These are phyloP conservation scores for Neophaeococcomyces mojaviensis DNA, from an alignment of 2,329 filamentous ascomycete genomes.

Conservation along the genomic window DNA sequence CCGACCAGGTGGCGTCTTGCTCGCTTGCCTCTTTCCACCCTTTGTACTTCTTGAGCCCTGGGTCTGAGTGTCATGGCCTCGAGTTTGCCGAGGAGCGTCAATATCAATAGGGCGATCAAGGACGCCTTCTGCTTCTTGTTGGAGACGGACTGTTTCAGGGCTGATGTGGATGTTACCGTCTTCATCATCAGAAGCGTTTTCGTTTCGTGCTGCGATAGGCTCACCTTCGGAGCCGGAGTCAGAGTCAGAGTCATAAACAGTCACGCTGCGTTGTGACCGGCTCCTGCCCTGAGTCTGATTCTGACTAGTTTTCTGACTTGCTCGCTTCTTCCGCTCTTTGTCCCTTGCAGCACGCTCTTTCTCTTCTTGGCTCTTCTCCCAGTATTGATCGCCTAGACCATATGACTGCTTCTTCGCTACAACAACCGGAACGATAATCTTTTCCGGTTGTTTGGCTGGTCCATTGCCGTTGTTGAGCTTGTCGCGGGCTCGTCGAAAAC, in stretches of 20 bases:
- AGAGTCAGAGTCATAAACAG: conserved; percentile 19
- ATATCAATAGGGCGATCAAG: conserved; percentile 21
- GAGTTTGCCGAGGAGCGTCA: conserved; percentile 21
- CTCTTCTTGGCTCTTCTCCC: conserved; percentile 41
- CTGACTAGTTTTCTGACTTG: conserved; percentile 16
- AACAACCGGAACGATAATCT: conserved; percentile 63
- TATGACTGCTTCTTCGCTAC: conserved; percentile 64
- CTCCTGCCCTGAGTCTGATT: conserved; percentile 18
- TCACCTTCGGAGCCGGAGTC: conserved; percentile 21
- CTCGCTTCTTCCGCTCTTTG: conserved; percentile 27
- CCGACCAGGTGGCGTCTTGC: background rate
- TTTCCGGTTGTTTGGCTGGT: conserved; percentile 31
- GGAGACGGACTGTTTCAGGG: conserved; percentile 15
- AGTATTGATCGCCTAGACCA: conserved; percentile 70
- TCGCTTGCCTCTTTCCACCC: conserved; percentile 12
- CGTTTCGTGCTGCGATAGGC: background rate
- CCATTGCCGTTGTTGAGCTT: conserved; percentile 23
- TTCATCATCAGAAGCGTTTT: conserved; percentile 7
- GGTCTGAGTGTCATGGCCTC: conserved; percentile 12
- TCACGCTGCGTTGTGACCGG: conserved; percentile 10
- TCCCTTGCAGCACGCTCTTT: conserved; percentile 21
- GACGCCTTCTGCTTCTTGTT: conserved; percentile 20
- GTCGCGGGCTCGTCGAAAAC: conserved; percentile 47
- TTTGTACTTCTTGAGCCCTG: conserved; percentile 8
- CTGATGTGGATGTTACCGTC: conserved; percentile 6